Evolutionary conservation across 495 filamentous ascomycete genomes (phyloP).

Genomic region (Penicillium diatomitis): DNA sequence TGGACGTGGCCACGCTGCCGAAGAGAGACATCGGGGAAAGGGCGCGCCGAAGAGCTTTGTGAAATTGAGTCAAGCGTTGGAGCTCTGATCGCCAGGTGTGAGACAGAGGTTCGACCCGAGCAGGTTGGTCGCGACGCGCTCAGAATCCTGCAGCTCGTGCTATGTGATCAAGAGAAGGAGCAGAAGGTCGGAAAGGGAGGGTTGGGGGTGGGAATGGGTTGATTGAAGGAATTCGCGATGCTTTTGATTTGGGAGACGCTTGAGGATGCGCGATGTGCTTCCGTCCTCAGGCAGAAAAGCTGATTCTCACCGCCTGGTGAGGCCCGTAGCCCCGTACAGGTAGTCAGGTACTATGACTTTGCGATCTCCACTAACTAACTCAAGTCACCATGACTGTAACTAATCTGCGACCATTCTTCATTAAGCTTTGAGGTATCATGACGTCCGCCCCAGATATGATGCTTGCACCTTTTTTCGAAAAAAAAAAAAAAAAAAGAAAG

Average conservation of each 20-base stretch:
- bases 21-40: constrained; percentile 50
- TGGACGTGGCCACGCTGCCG: constrained; percentile 30
- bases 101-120: not conserved
- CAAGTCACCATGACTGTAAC: no score
- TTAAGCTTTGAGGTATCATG: no score
- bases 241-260: not conserved
- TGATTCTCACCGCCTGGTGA: not conserved
- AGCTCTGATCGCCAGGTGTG: no score
- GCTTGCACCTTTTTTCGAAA: no score
- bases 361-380: no score
- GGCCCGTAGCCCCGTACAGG: no score
- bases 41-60: constrained; percentile 7
- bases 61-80: not conserved
- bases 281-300: not conserved
- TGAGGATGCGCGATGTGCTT: constrained; percentile 1
- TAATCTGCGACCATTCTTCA: no score
- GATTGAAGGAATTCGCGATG: not conserved
- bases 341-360: no score
- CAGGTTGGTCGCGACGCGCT: not conserved
- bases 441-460: no score
- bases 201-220: not conserved
- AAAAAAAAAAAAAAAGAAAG: no score
- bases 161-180: not conserved
- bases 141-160: not conserved
- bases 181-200: not conserved